These are phyloP conservation scores for Saksenaea vasiformis DNA, from an alignment of 371 early-diverging fungal genomes.

Conservation along the genomic window DNA sequence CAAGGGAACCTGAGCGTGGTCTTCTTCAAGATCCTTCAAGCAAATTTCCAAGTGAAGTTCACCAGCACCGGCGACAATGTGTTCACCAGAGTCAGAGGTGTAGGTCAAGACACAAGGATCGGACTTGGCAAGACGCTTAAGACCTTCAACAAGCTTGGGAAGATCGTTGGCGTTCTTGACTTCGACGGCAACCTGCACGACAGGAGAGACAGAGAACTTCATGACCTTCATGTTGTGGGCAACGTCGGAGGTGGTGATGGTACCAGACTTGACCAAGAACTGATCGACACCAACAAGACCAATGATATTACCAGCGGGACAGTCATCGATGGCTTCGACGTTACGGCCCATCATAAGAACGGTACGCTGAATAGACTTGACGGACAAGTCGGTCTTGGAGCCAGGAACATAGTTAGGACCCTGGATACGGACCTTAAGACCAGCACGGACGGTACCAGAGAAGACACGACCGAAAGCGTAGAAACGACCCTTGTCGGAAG, in stretches of 20 bases:
- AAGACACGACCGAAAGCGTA: constrained; percentile 99
- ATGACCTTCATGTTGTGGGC: too few species aligned
- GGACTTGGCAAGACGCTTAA: constrained; percentile 97
- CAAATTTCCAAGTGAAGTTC: constrained; percentile 99
- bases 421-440: constrained; percentile 99
- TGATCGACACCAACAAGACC: too few species aligned
- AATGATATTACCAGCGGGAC: too few species aligned
- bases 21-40: constrained; percentile 98
- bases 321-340: too few species aligned
- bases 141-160: too few species aligned
- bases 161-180: too few species aligned
- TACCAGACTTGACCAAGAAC: too few species aligned
- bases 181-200: too few species aligned
- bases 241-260: too few species aligned
- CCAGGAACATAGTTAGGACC: constrained; percentile 98
- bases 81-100: constrained; percentile 94
- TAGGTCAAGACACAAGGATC: constrained; percentile 95
- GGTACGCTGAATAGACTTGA: too few species aligned
- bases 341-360: too few species aligned
- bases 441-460: constrained; percentile 95
- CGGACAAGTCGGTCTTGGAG: constrained; percentile 94
- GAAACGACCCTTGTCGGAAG: constrained; percentile 99
- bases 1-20: constrained; percentile 97
- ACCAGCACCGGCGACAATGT: constrained; percentile 99
- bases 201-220: too few species aligned